Evolutionary conservation across 2,329 filamentous ascomycete genomes (phyloP).

Genomic region (Colletotrichum horii): DNA sequence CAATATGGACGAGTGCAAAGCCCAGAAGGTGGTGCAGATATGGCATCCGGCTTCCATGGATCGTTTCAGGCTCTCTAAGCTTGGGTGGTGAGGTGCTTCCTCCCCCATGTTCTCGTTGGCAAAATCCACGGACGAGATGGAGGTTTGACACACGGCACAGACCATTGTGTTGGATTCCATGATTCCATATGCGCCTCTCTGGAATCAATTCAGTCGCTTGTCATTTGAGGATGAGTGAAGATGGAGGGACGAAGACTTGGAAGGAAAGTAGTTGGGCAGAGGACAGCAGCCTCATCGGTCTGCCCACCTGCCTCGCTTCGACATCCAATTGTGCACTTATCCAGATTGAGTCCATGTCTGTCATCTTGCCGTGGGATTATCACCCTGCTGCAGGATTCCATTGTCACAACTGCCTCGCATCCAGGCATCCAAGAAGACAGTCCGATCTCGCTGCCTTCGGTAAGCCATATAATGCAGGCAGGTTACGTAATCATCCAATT

Average conservation of each 20-base stretch:
- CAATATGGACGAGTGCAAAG: background rate
- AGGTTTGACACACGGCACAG: background rate
- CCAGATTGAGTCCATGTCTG: background rate
- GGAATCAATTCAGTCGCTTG: background rate
- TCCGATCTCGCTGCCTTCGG: background rate
- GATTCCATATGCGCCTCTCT: background rate
- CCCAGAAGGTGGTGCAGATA: background rate
- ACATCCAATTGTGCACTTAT: accelerated
- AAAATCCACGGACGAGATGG: background rate
- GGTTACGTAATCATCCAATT: background rate
- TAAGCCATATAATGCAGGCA: background rate
- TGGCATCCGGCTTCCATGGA: background rate
- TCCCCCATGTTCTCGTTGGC: background rate
- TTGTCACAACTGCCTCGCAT: background rate
- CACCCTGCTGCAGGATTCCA: background rate
- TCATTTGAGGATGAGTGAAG: background rate
- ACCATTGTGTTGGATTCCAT: background rate
- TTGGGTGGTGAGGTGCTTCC: background rate
- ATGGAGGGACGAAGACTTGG: no score
- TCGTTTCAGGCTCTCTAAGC: background rate
- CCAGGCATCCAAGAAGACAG: background rate
- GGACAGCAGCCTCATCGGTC: background rate
- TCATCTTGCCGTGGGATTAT: background rate
- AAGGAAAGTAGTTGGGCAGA: background rate
- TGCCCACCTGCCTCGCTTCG: background rate